These are phyloP conservation scores for Hanseniaspora pseudoguilliermondii DNA, from an alignment of 805 yeast species.

Conservation along the genomic window DNA sequence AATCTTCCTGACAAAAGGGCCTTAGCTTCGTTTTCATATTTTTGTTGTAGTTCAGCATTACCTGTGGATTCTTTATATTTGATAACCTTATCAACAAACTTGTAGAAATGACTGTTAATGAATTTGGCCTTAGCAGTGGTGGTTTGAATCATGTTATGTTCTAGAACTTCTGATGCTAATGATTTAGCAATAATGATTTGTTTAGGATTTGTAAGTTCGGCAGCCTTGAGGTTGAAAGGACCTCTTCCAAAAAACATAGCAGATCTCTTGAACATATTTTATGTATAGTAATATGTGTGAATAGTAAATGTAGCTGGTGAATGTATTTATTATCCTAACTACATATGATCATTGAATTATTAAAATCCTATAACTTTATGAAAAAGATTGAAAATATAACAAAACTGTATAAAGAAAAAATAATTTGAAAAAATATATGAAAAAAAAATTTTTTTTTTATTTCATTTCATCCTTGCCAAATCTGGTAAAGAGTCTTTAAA, in stretches of 20 bases:
- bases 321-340: too few relatives aligned
- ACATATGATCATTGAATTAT: neutral
- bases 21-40: slow-evolving; percentile 21
- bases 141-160: slow-evolving; percentile 59
- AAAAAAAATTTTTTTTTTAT: too few relatives aligned
- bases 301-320: too few relatives aligned
- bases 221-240: neutral
- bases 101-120: slow-evolving; percentile 32
- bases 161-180: slow-evolving; percentile 35
- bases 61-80: slow-evolving; percentile 35
- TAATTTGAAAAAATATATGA: too few relatives aligned
- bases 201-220: slow-evolving; percentile 4
- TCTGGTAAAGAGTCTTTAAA: too few relatives aligned
- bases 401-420: neutral
- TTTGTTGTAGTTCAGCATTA: slow-evolving; percentile 6
- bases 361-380: neutral
- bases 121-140: slow-evolving; percentile 67
- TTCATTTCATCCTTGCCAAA: too few relatives aligned
- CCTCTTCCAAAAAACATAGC: slow-evolving; percentile 8
- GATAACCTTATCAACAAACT: slow-evolving; percentile 50
- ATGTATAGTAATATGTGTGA: neutral
- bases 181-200: slow-evolving; percentile 5
- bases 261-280: slow-evolving; percentile 11
- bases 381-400: neutral
- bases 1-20: slow-evolving; percentile 35